Percentiles rank a stretch among this genome's conserved stretches.
These are phyloP conservation scores for Cyberlindnera xylosilytica DNA, from an alignment of 805 yeast species.

Conservation along the genomic window DNA sequence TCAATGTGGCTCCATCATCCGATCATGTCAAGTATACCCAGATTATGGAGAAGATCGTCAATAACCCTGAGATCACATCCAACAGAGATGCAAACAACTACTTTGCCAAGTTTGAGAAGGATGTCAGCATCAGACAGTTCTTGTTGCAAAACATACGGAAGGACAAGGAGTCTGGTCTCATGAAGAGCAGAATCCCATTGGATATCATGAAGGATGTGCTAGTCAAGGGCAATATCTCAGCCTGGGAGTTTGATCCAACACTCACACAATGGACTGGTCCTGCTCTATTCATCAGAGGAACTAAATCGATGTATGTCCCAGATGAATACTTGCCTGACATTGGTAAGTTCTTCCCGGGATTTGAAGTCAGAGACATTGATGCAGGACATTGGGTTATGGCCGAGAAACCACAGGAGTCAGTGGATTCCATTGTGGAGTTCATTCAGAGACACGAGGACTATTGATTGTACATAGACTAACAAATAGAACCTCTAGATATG, in stretches of 20 bases:
- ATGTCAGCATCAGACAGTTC: conserved; percentile 66
- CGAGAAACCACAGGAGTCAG: conserved; percentile 79
- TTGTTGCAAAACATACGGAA: conserved; percentile 64
- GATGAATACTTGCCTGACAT: conserved; percentile 76
- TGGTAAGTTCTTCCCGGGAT: conserved; percentile 75
- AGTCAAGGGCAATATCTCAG: conserved; percentile 62
- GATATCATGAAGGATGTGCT: conserved; percentile 63
- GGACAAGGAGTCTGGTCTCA: conserved; percentile 32
- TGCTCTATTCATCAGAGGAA: conserved; percentile 75
- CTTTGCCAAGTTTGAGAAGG: conserved; percentile 60
- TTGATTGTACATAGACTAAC: no score
- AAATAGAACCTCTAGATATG: no score
- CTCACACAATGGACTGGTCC: conserved; percentile 64
- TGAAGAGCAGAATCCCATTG: conserved; percentile 56
- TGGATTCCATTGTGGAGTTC: conserved; percentile 59
- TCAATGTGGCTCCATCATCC: conserved; percentile 53
- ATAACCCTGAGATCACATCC: conserved; percentile 40
- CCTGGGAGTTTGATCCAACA: conserved; percentile 69
- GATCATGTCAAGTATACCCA: conserved; percentile 66
- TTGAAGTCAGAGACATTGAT: conserved; percentile 69
- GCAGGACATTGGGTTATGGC: conserved; percentile 93
- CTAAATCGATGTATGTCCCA: conserved; percentile 70
- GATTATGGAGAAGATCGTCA: conserved; percentile 57
- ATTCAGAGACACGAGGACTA: conserved; percentile 43
- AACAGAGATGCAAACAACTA: conserved; percentile 66